Percentiles rank a stretch among this genome's conserved stretches.
These are phyloP conservation scores for Bombardia bombarda DNA, from an alignment of 495 filamentous ascomycete species.

Conservation along the genomic window DNA sequence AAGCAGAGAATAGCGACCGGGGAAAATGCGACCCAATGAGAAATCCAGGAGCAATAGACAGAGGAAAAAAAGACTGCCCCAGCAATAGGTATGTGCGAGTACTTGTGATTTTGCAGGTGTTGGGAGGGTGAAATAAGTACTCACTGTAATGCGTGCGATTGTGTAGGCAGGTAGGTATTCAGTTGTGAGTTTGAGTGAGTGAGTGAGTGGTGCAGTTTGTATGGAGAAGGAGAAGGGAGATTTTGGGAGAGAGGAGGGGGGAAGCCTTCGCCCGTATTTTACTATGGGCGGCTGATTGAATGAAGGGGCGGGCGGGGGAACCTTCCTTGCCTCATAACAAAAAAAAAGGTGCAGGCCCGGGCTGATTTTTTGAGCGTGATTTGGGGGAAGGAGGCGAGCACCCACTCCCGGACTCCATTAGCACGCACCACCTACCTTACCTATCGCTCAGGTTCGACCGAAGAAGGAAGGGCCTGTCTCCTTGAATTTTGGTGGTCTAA, in stretches of 20 bases:
- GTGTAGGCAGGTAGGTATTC: conserved; percentile 18
- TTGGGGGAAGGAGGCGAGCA: conserved; percentile 15
- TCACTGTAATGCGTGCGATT: conserved; percentile 10
- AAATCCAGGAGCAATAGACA: conserved; percentile 4
- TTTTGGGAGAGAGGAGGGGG: conserved; percentile 49
- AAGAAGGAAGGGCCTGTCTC: too few species aligned
- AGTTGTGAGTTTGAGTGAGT: conserved; percentile 13
- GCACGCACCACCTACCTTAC: not conserved
- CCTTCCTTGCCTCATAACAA: conserved; percentile 34
- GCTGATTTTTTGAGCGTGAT: conserved; percentile 26
- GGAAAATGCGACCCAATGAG: conserved; percentile 5
- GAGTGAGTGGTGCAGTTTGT: conserved; percentile 32
- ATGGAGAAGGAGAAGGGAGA: conserved; percentile 42
- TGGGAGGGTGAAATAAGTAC: conserved; percentile 17
- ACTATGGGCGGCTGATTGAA: conserved; percentile 53
- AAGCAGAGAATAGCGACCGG: not conserved
- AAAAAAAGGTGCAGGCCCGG: conserved; percentile 23
- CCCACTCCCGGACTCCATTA: conserved; percentile 8
- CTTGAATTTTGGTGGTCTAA: too few species aligned
- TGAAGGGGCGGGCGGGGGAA: conserved; percentile 24
- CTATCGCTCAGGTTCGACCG: conserved; percentile 1
- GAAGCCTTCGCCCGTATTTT: conserved; percentile 46
- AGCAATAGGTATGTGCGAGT: conserved; percentile 9
- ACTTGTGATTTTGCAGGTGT: conserved; percentile 15
- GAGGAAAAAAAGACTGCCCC: not conserved